Conservation (phyloP, 352 stramenopile species). For the Lagenidium giganteum region DNA sequence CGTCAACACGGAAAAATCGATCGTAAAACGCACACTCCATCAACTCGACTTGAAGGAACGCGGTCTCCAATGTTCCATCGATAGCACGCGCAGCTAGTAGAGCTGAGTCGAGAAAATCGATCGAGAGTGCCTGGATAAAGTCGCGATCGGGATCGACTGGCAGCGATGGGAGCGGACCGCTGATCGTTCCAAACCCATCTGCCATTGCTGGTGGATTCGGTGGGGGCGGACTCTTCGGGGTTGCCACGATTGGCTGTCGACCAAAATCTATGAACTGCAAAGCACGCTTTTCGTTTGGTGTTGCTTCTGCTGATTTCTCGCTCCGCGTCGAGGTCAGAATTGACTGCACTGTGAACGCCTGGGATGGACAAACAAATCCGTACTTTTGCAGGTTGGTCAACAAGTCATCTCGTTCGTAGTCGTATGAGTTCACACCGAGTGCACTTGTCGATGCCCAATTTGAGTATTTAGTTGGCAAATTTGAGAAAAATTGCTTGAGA, state of each 20-base stretch:
- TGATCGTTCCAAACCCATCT: not conserved
- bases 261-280: no score
- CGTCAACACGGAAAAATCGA: constrained; percentile 29
- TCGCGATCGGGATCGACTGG: constrained; percentile 11
- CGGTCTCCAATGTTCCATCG: constrained; percentile 19
- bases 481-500: constrained; percentile 19
- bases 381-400: constrained; percentile 20
- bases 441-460: constrained; percentile 23
- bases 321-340: not conserved
- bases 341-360: no score
- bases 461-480: constrained; percentile 18
- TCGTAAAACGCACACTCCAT: constrained; percentile 30
- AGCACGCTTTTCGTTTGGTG: not conserved
- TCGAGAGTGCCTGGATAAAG: constrained; percentile 14
- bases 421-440: constrained; percentile 19
- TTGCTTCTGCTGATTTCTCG: not conserved
- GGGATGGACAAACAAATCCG: constrained; percentile 21
- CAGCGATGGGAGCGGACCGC: no score
- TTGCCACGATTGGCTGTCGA: not conserved
- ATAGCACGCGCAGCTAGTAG: constrained; percentile 9
- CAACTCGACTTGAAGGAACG: constrained; percentile 22
- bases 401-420: constrained; percentile 24
- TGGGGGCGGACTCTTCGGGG: constrained; percentile 1
- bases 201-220: not conserved
- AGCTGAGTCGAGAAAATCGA: constrained; percentile 16